Percentiles rank a stretch among this genome's conserved stretches.
These are phyloP conservation scores for Leptoxyphium fumago DNA, from an alignment of 2,329 filamentous ascomycete species.

Conservation along the genomic window DNA sequence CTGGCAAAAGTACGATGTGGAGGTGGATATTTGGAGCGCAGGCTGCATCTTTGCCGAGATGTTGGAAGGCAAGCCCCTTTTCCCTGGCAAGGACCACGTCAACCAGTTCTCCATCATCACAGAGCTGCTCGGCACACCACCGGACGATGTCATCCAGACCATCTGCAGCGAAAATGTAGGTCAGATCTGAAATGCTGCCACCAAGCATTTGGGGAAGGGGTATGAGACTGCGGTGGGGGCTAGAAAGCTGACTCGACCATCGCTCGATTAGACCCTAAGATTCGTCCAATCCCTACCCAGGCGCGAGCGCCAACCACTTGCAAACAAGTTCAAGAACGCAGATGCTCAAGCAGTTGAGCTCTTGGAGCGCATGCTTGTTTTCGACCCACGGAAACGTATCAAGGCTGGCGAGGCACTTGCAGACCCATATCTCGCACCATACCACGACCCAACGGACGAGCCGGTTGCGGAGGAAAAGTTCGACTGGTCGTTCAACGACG, in stretches of 20 bases:
- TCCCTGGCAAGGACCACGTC: constrained; percentile 97
- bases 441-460: constrained; percentile 95
- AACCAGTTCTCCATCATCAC: constrained; percentile 99
- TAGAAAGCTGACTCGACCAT: background rate
- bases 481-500: constrained; percentile 99
- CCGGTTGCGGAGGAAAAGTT: constrained; percentile 94
- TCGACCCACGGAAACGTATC: constrained; percentile 92
- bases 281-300: constrained; percentile 97
- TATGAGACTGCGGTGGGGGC: constrained; percentile 10
- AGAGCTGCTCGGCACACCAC: constrained; percentile 86
- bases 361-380: constrained; percentile 92
- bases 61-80: constrained; percentile 94
- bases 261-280: constrained; percentile 56
- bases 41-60: constrained; percentile 99
- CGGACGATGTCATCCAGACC: constrained; percentile 95
- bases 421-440: constrained; percentile 87
- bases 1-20: constrained; percentile 99
- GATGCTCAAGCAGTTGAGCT: constrained; percentile 77
- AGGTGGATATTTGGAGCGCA: constrained; percentile 98
- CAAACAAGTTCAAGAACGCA: constrained; percentile 87
- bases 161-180: constrained; percentile 95
- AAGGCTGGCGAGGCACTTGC: constrained; percentile 72
- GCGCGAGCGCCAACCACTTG: constrained; percentile 75
- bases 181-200: background rate
- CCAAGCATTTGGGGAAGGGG: background rate